Base-by-base conservation (phyloP, 2,329 filamentous ascomycete species). In the Exophiala viscosa region DNA sequence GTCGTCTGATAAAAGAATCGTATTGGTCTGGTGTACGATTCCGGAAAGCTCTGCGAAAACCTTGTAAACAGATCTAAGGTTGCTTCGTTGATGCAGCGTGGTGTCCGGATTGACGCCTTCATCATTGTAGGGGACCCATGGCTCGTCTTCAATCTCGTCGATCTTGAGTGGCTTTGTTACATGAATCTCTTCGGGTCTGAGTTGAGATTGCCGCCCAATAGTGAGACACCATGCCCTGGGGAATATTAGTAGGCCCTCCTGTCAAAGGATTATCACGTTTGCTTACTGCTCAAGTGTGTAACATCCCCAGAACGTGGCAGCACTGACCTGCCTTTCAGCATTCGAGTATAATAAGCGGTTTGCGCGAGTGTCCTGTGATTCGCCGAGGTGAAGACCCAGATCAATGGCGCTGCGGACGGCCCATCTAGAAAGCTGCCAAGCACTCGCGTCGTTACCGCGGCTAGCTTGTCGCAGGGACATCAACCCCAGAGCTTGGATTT, bases 401-500 rank as follows among this genome's bases (percentile, higher is more conserved):
- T 50, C 47, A 8, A 47, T 32, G 18, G 48, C 48, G 15, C 35
- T 45, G 10, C 41, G 15, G 41, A 51, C 46, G 9, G 41, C 48
- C 13, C 36, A 14, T 32, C 48, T 41, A 5, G 48, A 33, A 18
- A 45, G 43, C 34, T 51, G 48, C 48, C 48, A 51, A 10, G 31
- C 35, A 15, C 48, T 51, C 35, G 31, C 28, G 32, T 51, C 48
- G 8, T 51, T 45, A 15, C 48, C 48, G 14, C 39, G 46, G 44
- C 49, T 45, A 32, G 49, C 49, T 41, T 52, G 49, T 14, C 49
- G 36, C 32, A 52, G 42, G 5, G 49, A 46, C 47, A 73, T 59
- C 14, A 73, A 62, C 0, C 57, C 58, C 5, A 72, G 52, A 1
- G 69, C 64, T 48, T 72, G 70, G 6, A 72, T 65, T 0, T 69